phyloP scores from a whole-genome alignment of 2,329 filamentous ascomycete genomes.

The Calonectria pseudoreteaudii region DNA sequence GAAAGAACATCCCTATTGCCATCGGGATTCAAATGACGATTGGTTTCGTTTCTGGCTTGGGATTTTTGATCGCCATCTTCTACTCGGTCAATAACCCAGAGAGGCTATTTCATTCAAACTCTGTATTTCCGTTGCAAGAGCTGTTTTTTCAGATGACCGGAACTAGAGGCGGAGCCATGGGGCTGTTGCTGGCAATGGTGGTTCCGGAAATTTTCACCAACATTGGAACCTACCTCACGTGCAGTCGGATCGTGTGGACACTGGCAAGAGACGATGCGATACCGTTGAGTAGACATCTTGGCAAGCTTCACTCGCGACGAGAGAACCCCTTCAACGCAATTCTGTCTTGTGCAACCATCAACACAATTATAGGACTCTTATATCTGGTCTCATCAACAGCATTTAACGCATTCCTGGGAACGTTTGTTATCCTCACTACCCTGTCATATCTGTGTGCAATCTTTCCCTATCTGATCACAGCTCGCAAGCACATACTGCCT shows the following conservation, averaged over 20 bases:
- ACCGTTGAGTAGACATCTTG: constrained; percentile 44
- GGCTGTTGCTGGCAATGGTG: constrained; percentile 57
- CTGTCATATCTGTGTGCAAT: constrained; percentile 71
- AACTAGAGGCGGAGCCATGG: constrained; percentile 60
- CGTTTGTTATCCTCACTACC: constrained; percentile 51
- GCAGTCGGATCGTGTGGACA: constrained; percentile 53
- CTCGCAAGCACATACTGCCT: constrained; percentile 50
- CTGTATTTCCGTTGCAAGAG: constrained; percentile 71
- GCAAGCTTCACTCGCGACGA: constrained; percentile 42
- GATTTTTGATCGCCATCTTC: constrained; percentile 65
- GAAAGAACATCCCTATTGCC: constrained; percentile 65
- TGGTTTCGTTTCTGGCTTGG: constrained; percentile 63
- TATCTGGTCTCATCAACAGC: constrained; percentile 75
- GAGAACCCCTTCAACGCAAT: constrained; percentile 59
- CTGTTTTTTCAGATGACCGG: constrained; percentile 72
- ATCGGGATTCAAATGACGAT: constrained; percentile 62
- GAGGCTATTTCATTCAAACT: constrained; percentile 54
- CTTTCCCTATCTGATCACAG: constrained; percentile 64
- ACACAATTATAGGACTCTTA: constrained; percentile 69
- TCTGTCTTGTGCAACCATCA: constrained; percentile 54
- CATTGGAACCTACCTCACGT: constrained; percentile 51
- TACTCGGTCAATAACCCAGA: constrained; percentile 69
- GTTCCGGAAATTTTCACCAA: constrained; percentile 50
- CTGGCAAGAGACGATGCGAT: constrained; percentile 53
- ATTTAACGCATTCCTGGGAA: constrained; percentile 74